These are phyloP conservation scores for Backusella sp. DNA, from an alignment of 192 early-diverging fungal species.

Conservation along the genomic window DNA sequence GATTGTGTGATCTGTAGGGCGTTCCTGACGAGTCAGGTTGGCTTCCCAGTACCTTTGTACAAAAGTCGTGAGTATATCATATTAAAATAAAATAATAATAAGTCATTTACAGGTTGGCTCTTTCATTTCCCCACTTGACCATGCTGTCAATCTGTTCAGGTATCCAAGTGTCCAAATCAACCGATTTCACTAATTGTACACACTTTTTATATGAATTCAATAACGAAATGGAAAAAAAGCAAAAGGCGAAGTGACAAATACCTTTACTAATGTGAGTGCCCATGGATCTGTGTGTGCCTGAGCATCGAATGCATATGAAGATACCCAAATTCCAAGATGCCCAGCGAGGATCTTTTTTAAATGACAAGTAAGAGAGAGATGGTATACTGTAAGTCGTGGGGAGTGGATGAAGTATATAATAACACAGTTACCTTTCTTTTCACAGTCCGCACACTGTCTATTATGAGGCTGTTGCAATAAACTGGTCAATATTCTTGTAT, in stretches of 20 bases:
- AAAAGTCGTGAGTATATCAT: background rate
- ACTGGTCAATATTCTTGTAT: slow-evolving; percentile 64
- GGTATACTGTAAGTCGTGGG: no score
- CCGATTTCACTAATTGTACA: slow-evolving; percentile 63
- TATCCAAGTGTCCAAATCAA: slow-evolving; percentile 80
- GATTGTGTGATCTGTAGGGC: slow-evolving; percentile 50
- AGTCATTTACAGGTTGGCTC: slow-evolving; percentile 50
- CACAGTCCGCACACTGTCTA: slow-evolving; percentile 71
- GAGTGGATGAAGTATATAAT: background rate
- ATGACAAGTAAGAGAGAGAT: no score
- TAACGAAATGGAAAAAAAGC: background rate
- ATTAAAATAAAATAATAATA: background rate
- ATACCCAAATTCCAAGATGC: slow-evolving; percentile 71
- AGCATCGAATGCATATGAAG: slow-evolving; percentile 69
- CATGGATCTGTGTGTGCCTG: slow-evolving; percentile 64
- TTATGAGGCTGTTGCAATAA: slow-evolving; percentile 67
- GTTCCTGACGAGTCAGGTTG: slow-evolving; percentile 22
- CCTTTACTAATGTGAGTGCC: slow-evolving; percentile 73
- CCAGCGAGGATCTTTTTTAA: slow-evolving; percentile 65
- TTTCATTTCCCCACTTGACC: slow-evolving; percentile 74
- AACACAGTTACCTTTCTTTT: slow-evolving; percentile 58
- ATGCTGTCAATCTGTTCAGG: slow-evolving; percentile 75
- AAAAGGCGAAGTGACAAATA: background rate
- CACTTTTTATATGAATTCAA: background rate
- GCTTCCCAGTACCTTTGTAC: slow-evolving; percentile 50